Base-by-base conservation (phyloP, 306 rosid genomes). In the Vigna unguiculata region DNA sequence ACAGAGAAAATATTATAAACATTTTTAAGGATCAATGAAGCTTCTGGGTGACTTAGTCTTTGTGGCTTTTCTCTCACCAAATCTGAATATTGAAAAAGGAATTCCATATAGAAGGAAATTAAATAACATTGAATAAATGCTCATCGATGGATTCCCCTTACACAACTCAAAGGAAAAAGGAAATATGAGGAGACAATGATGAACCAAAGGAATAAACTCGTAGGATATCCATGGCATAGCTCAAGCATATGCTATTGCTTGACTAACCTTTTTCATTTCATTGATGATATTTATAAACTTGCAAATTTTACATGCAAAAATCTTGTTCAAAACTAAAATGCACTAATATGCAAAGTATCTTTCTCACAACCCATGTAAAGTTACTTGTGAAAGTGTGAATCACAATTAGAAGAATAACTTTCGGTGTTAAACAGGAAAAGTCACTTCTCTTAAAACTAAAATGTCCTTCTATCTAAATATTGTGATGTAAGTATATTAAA, bases 211-310 rank as follows among this genome's bases (percentile, higher is more conserved):
- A 49, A 51, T 57, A 5, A 71, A 53, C 69, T 48, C 4, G 28
- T 6, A 15, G 80, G 61, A 43, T 70, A 75, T 80, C 71, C 76
- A 55, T 19, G 14, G 83, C 81, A 78, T 69, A 69, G 69, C 59
- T n/a, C 49, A 59, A 30, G 70, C 47, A 61, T 60, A 47, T 60
- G 60, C 49, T 28, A 17, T 28, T 47, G 21, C 32, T 32, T 74
- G 48, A 30, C 10, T 24, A 4, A 2, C 21, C 15, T 24, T 54
- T 72, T 24, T 28, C 10, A 49, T 17, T n/a, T 34, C 7, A 17
- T 21, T 36, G 10, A 38, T 28, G 46, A 3, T 52, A 5, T 36
- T 12, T 30, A 49, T 54, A 55, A 38, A 24, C 25, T 59, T 6
- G 34, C 47, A 24, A 73, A 59, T 2, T 46, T 59, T 20, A 57